Percentiles rank a stretch among this genome's conserved stretches.
Evolutionary conservation across 169 alveolate species (phyloP).

Genomic region (Eimeria sp.): DNA sequence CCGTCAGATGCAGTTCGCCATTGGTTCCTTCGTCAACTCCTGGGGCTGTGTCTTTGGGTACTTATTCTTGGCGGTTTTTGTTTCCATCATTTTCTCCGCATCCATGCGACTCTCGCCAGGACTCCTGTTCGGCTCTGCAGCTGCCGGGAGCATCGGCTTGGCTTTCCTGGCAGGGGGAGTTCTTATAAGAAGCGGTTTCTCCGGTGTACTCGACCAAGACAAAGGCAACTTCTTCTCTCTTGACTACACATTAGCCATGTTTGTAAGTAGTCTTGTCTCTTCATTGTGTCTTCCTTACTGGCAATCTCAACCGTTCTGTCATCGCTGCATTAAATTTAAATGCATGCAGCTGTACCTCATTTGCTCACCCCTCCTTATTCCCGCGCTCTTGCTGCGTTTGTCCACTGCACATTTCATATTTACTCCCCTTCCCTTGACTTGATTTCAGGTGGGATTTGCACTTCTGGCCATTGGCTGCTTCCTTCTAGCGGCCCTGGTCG

Average conservation of each 20-base stretch:
- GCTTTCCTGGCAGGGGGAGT: slow-evolving; percentile 67
- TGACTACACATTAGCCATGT: slow-evolving; percentile 76
- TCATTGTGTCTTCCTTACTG: background rate
- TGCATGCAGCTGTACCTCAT: background rate
- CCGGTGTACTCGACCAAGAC: slow-evolving; percentile 73
- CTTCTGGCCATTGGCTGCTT: slow-evolving; percentile 46
- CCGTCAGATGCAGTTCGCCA: slow-evolving; percentile 80
- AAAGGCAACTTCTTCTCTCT: slow-evolving; percentile 79
- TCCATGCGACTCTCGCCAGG: slow-evolving; percentile 75
- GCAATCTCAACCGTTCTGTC: background rate
- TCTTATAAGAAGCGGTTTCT: slow-evolving; percentile 61
- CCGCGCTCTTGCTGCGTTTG: background rate
- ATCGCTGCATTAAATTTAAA: background rate
- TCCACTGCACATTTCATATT: background rate
- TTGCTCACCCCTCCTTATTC: background rate
- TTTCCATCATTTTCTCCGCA: slow-evolving; percentile 38
- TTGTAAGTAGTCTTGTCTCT: slow-evolving; percentile 19
- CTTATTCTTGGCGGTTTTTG: slow-evolving; percentile 41
- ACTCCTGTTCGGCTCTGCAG: slow-evolving; percentile 68
- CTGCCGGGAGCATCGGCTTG: slow-evolving; percentile 58
- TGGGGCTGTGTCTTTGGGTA: slow-evolving; percentile 73
- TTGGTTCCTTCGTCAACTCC: slow-evolving; percentile 68
- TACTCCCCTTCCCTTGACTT: background rate
- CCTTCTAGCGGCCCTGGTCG: slow-evolving; percentile 33
- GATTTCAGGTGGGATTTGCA: slow-evolving; percentile 68